Base-by-base conservation (phyloP, 2,329 filamentous ascomycete species). In the Pseudogymnoascus sp. region DNA sequence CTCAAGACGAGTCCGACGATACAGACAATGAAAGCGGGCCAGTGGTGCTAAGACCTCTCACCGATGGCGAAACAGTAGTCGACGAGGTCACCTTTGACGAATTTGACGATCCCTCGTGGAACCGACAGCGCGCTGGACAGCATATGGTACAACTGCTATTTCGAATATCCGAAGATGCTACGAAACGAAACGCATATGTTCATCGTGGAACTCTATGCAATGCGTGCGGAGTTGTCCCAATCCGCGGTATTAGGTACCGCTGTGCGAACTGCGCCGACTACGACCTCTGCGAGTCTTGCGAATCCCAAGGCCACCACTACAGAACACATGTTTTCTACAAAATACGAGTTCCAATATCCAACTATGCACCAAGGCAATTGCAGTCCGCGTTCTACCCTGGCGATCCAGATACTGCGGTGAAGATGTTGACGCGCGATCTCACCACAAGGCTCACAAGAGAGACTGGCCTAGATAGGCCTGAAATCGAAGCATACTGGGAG, bases 291-390 rank as follows among this genome's bases (percentile, higher is more conserved):
- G 91, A 97, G 71, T 87, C 87, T 6, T 99, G 94, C 75, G 93
- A 99, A 75, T 84, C 89, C 4, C 84, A 86, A 67, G 83, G 84
- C 1, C 70, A 72, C 62, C 93, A 96, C 71, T 85, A 83, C 69
- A 95, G 93, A 73, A 96, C 91, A 1, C 94, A 99, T 74, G 84
- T 97, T 50, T 97, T 99, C 75, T 96, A 95, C 80, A 97, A 97
- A 74, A 89, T 99, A 70, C 87, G 87, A 61, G 87, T 97, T 9
- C 94, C 94, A 1, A 89, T 91, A 1, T 91, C 92, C 0, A 89
- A 91, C 30, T 86, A 96, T 61, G 89, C 89, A 2, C 87, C 89
- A 1, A 84, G 90, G 59, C 88, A 93, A 72, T 88, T 87, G 69
- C 88, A 91, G 67, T 87, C 89, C 6, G 84, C 91, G 1, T 94